These are phyloP conservation scores for Borealophlyctis nickersoniae DNA, from an alignment of 192 early-diverging fungal genomes.

Conservation along the genomic window DNA sequence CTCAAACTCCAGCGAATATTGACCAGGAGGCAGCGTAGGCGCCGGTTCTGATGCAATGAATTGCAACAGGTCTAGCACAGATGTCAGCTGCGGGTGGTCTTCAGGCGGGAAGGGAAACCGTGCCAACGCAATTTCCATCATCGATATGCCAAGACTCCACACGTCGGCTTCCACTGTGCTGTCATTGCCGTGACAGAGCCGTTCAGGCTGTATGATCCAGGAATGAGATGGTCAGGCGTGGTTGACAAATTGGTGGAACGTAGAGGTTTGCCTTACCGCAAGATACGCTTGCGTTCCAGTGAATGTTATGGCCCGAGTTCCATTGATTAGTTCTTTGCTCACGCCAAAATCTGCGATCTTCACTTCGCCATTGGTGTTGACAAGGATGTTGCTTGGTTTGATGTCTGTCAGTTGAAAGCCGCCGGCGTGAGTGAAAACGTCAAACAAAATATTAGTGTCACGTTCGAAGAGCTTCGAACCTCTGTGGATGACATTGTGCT, in stretches of 20 bases:
- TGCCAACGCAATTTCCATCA: conserved; percentile 91
- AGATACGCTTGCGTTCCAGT: conserved; percentile 96
- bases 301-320: conserved; percentile 87
- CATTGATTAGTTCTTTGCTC: conserved; percentile 79
- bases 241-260: neutral
- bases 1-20: conserved; percentile 63
- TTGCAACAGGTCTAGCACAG: conserved; percentile 77
- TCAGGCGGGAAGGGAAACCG: conserved; percentile 89
- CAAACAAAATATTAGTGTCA: neutral
- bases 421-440: neutral
- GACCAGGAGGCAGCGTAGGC: conserved; percentile 62
- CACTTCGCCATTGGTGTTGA: conserved; percentile 83
- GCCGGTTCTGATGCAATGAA: conserved; percentile 84
- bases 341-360: conserved; percentile 99
- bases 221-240: conserved; percentile 2
- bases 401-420: conserved; percentile 61
- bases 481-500: conserved; percentile 86
- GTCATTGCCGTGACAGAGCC: conserved; percentile 84
- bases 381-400: conserved; percentile 96
- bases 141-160: conserved; percentile 88
- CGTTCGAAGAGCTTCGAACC: conserved; percentile 46
- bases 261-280: conserved; percentile 60
- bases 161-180: conserved; percentile 89
- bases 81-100: conserved; percentile 53
- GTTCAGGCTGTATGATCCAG: conserved; percentile 81